Percentiles rank a stretch among this genome's conserved stretches.
These are phyloP conservation scores for Cyberlindnera galapagoensis DNA, from an alignment of 805 yeast species.

Conservation along the genomic window DNA sequence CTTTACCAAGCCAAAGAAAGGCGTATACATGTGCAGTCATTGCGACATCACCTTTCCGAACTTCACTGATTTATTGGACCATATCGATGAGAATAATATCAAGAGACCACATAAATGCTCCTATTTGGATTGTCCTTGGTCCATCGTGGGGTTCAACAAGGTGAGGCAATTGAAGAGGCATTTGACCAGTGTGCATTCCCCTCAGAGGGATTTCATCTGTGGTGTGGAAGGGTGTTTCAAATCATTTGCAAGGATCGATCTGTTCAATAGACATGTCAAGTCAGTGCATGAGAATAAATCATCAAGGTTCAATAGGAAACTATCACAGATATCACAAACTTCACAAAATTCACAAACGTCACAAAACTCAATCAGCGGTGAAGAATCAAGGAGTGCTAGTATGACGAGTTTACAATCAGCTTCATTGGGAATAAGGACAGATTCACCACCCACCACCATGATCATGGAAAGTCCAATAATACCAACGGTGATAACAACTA, in stretches of 20 bases:
- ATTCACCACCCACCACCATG: too few species aligned
- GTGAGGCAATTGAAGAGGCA: slow-evolving; percentile 32
- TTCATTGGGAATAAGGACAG: too few species aligned
- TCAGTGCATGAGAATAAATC: slow-evolving; percentile 33
- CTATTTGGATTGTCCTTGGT: slow-evolving; percentile 33
- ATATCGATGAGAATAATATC: slow-evolving; percentile 28
- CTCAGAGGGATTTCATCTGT: slow-evolving; percentile 48
- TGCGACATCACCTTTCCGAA: slow-evolving; percentile 28
- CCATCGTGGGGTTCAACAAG: slow-evolving; percentile 32
- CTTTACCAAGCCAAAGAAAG: slow-evolving; percentile 28
- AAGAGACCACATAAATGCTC: slow-evolving; percentile 30
- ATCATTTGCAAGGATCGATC: slow-evolving; percentile 40
- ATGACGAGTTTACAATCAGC: too few species aligned
- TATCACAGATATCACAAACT: too few species aligned
- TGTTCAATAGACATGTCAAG: slow-evolving; percentile 28
- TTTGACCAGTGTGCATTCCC: slow-evolving; percentile 19
- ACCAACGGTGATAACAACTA: not conserved
- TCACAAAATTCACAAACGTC: too few species aligned
- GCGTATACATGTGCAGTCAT: slow-evolving; percentile 32
- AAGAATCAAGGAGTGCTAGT: too few species aligned
- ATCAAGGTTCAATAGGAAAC: slow-evolving; percentile 34
- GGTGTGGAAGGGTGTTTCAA: slow-evolving; percentile 72
- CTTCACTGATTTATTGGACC: slow-evolving; percentile 29
- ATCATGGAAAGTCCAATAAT: too few species aligned
- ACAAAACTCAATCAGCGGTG: too few species aligned